Evolutionary conservation across 495 filamentous ascomycete genomes (phyloP).

Genomic region (Penicillium bialowiezense): DNA sequence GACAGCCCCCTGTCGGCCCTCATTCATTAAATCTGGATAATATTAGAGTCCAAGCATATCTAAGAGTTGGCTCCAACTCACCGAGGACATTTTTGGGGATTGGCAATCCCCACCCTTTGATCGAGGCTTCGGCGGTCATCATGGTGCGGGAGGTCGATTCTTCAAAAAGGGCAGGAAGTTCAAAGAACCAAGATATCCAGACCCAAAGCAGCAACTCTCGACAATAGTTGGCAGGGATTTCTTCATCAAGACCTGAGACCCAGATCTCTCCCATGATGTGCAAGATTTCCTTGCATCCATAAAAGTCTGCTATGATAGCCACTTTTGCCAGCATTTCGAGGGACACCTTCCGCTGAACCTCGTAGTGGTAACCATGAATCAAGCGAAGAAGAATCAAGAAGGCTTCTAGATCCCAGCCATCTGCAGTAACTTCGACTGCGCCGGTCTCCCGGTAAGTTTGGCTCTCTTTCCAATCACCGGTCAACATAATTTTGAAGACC

Average conservation of each 20-base stretch:
- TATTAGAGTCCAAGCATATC: too few species aligned
- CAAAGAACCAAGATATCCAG: constrained; percentile 36
- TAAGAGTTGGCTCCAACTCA: too few species aligned
- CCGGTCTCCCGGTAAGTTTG: constrained; percentile 32
- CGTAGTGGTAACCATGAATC: constrained; percentile 44
- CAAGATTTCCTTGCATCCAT: constrained; percentile 44
- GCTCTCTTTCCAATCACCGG: constrained; percentile 34
- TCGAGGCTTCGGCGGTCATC: constrained; percentile 13
- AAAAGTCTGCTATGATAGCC: constrained; percentile 49
- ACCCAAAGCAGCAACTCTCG: constrained; percentile 37
- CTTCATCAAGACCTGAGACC: constrained; percentile 26
- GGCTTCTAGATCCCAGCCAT: constrained; percentile 38
- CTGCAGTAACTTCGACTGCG: constrained; percentile 38
- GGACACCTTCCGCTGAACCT: constrained; percentile 37
- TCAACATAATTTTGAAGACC: constrained; percentile 38
- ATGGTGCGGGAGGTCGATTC: constrained; percentile 20
- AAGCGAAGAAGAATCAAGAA: constrained; percentile 47
- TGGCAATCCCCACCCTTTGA: constrained; percentile 26
- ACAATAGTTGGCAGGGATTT: constrained; percentile 10
- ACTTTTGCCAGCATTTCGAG: constrained; percentile 49
- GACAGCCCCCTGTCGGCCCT: too few species aligned
- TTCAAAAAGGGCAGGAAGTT: constrained; percentile 17
- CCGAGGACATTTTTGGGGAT: constrained; percentile 24
- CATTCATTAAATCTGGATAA: too few species aligned
- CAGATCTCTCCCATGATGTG: constrained; percentile 43